Percentiles rank a stretch among this genome's conserved stretches.
phyloP scores from a whole-genome alignment of 768 basidiomycete genomes.

The Tephrocybe rancida region DNA sequence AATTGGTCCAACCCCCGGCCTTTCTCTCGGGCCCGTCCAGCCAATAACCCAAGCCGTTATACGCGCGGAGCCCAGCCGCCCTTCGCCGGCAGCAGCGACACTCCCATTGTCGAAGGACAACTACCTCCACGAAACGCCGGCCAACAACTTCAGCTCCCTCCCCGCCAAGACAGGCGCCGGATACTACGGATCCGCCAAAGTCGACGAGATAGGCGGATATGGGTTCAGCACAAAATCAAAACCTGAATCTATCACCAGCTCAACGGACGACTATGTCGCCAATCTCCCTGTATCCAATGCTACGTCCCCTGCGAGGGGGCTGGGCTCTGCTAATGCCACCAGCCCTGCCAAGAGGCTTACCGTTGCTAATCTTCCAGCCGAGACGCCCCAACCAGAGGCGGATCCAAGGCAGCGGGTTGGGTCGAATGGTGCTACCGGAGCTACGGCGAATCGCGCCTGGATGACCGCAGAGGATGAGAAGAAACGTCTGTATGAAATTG shows the following conservation, averaged over 20 bases:
- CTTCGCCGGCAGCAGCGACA: constrained; percentile 10
- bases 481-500: constrained; percentile 60
- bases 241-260: constrained; percentile 19
- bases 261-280: constrained; percentile 18
- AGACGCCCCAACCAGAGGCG: constrained; percentile 24
- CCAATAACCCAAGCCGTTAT: constrained; percentile 10
- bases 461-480: constrained; percentile 67
- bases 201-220: constrained; percentile 25
- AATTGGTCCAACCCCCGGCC: constrained; percentile 47
- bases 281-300: constrained; percentile 8
- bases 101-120: constrained; percentile 15
- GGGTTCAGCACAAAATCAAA: constrained; percentile 20
- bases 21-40: constrained; percentile 40
- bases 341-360: constrained; percentile 31
- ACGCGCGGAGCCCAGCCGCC: constrained; percentile 8
- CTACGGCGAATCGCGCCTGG: constrained; percentile 42
- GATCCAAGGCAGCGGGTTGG: constrained; percentile 7
- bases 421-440: neutral
- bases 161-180: neutral
- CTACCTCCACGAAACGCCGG: neutral
- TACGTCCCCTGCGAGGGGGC: constrained; percentile 19
- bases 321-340: constrained; percentile 26
- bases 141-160: neutral
- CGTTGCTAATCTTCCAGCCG: constrained; percentile 39
- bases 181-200: constrained; percentile 3